Percentiles rank a stretch among this genome's conserved stretches.
Evolutionary conservation across 352 stramenopile genomes (phyloP).

Genomic region (Globisporangium nodosum): DNA sequence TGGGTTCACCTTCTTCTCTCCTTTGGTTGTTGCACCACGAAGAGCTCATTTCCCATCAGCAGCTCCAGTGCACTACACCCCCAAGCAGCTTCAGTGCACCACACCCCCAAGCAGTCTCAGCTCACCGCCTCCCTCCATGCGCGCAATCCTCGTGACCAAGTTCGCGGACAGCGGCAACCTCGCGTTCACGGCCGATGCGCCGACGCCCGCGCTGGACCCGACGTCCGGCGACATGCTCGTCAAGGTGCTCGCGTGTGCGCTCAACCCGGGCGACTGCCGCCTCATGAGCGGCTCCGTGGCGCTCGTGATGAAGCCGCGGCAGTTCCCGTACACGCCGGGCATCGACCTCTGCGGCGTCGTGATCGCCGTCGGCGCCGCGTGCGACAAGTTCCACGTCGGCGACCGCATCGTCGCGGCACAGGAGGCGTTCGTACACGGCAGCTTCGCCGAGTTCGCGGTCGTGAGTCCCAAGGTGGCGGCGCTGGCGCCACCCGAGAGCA

Average conservation of each 20-base stretch:
- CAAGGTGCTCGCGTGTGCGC: slow-evolving; percentile 21
- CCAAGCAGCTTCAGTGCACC: neutral
- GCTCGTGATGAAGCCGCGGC: slow-evolving; percentile 31
- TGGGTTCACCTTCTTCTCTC: too few relatives aligned
- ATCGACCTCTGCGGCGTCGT: slow-evolving; percentile 41
- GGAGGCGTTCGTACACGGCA: slow-evolving; percentile 17
- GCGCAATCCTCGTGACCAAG: slow-evolving; percentile 31
- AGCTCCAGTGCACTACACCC: neutral
- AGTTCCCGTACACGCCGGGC: slow-evolving; percentile 35
- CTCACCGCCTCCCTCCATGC: slow-evolving; percentile 14
- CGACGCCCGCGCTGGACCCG: slow-evolving; percentile 14
- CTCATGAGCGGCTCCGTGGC: slow-evolving; percentile 31
- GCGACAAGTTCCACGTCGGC: slow-evolving; percentile 19
- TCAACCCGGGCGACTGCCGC: slow-evolving; percentile 30
- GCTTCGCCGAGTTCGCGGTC: slow-evolving; percentile 27
- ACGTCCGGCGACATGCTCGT: slow-evolving; percentile 23
- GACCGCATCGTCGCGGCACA: slow-evolving; percentile 30
- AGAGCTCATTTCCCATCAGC: neutral
- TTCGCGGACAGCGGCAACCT: slow-evolving; percentile 24
- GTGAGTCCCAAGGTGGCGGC: slow-evolving; percentile 17
- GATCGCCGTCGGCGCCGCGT: slow-evolving; percentile 21
- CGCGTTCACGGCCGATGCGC: slow-evolving; percentile 14
- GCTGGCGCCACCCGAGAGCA: slow-evolving; percentile 12
- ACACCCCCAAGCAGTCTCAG: neutral
- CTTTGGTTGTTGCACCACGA: too few relatives aligned